Conservation (phyloP, 164 flowering plant genomes). For the Nelumbo lutea region DNA sequence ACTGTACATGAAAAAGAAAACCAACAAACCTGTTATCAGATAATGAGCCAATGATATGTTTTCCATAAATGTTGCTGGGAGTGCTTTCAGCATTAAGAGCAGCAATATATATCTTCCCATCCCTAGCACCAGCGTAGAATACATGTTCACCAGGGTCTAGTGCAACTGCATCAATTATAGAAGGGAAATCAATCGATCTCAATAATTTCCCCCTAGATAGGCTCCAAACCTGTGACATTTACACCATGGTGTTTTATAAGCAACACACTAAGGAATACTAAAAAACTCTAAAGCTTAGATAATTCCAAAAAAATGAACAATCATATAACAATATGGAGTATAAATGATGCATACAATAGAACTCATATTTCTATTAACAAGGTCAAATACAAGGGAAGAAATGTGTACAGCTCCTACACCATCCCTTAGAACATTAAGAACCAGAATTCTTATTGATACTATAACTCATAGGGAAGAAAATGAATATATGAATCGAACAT, state of each 20-base stretch:
- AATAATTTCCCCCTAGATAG: conserved; percentile 51
- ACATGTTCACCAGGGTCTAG: conserved; percentile 80
- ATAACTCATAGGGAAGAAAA: no score
- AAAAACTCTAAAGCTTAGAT: not conserved
- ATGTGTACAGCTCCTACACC: no score
- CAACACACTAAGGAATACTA: not conserved
- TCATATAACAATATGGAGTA: not conserved
- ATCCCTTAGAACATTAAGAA: no score
- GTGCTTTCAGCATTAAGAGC: conserved; percentile 52
- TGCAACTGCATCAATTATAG: conserved; percentile 71
- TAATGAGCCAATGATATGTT: conserved; percentile 59
- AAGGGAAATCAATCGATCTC: conserved; percentile 67
- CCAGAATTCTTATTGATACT: no score
- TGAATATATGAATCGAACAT: no score
- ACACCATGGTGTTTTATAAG: not conserved
- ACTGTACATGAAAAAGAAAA: not conserved
- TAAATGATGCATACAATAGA: not conserved
- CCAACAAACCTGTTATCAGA: conserved; percentile 59
- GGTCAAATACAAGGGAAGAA: no score
- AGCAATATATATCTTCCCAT: conserved; percentile 77
- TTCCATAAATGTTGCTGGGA: conserved; percentile 40
- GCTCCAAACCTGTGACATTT: conserved; percentile 74
- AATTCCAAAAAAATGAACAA: not conserved
- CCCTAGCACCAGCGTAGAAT: conserved; percentile 85
- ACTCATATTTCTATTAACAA: no score